A percentile compares a stretch with the other conserved stretches of the same genome.
These are phyloP conservation scores for Podaxis mareebaensis DNA, from an alignment of 768 basidiomycete genomes.

Conservation along the genomic window DNA sequence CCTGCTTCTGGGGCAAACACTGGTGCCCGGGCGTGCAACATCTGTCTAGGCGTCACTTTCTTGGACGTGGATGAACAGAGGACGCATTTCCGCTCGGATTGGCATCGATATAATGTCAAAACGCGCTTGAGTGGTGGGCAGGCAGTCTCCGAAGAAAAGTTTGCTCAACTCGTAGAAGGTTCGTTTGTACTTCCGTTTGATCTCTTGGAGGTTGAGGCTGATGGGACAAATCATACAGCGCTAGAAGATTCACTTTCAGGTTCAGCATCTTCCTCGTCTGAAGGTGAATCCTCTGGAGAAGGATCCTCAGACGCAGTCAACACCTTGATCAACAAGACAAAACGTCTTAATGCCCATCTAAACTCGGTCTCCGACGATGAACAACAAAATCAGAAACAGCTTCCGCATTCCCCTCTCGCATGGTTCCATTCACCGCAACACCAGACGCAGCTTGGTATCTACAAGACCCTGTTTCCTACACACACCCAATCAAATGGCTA, in stretches of 20 bases:
- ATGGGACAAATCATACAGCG: slow-evolving; percentile 35
- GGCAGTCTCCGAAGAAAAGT: slow-evolving; percentile 68
- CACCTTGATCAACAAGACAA: slow-evolving; percentile 64
- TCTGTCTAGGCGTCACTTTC: slow-evolving; percentile 73
- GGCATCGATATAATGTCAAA: slow-evolving; percentile 98
- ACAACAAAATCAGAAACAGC: slow-evolving; percentile 21
- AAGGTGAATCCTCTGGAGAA: slow-evolving; percentile 36
- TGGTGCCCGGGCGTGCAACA: slow-evolving; percentile 61
- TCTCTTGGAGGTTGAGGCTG: neutral
- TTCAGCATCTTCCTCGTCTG: slow-evolving; percentile 74
- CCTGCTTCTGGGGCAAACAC: slow-evolving; percentile 30
- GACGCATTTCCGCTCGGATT: slow-evolving; percentile 88
- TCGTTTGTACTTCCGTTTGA: slow-evolving; percentile 20
- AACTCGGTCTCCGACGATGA: slow-evolving; percentile 48
- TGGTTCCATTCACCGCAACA: slow-evolving; percentile 88
- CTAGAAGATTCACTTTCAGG: slow-evolving; percentile 91
- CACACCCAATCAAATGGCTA: slow-evolving; percentile 45
- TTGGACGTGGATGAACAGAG: slow-evolving; percentile 79
- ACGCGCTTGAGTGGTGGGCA: slow-evolving; percentile 63
- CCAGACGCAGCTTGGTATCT: slow-evolving; percentile 87
- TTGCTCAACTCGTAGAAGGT: slow-evolving; percentile 83
- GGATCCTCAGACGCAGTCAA: slow-evolving; percentile 68
- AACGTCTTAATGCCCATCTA: slow-evolving; percentile 31
- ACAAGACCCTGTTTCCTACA: slow-evolving; percentile 70
- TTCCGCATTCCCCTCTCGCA: slow-evolving; percentile 65